A percentile compares a stretch with the other conserved stretches of the same genome.
phyloP scores from a whole-genome alignment of 768 basidiomycete species.

The Hydnomerulius pinastri region DNA sequence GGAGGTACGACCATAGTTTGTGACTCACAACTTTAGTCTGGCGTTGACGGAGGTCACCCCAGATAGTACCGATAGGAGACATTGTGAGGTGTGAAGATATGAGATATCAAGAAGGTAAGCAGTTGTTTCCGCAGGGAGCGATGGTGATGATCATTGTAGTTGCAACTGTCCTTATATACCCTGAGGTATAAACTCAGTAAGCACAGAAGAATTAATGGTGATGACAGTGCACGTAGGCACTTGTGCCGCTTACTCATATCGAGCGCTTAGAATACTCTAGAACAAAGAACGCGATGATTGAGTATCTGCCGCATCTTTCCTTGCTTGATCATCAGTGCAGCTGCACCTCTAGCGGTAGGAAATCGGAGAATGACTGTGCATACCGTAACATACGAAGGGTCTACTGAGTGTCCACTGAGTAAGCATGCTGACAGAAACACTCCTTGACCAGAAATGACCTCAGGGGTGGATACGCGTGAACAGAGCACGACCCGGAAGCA shows the following conservation, averaged over 20 bases:
- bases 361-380: not conserved
- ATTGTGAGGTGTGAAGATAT: constrained; percentile 3
- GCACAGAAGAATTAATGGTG: too few relatives aligned
- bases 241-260: too few relatives aligned
- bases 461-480: too few relatives aligned
- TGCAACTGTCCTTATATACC: not conserved
- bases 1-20: not conserved
- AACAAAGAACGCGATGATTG: too few relatives aligned
- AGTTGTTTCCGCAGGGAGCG: not conserved
- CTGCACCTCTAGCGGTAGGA: not conserved
- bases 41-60: constrained; percentile 12
- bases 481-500: too few relatives aligned
- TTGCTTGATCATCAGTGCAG: not conserved
- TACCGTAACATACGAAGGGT: too few relatives aligned
- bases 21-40: constrained; percentile 17
- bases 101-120: not conserved
- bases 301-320: too few relatives aligned
- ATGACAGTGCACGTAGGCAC: too few relatives aligned
- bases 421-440: too few relatives aligned
- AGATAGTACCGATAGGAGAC: constrained; percentile 19
- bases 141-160: not conserved
- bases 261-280: not conserved
- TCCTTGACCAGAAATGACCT: too few relatives aligned
- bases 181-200: too few relatives aligned
- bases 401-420: too few relatives aligned